Evolutionary conservation across 306 rosid species (phyloP), one percentile per base, ranked within the genome.

Genomic region (Medicago lupulina): DNA sequence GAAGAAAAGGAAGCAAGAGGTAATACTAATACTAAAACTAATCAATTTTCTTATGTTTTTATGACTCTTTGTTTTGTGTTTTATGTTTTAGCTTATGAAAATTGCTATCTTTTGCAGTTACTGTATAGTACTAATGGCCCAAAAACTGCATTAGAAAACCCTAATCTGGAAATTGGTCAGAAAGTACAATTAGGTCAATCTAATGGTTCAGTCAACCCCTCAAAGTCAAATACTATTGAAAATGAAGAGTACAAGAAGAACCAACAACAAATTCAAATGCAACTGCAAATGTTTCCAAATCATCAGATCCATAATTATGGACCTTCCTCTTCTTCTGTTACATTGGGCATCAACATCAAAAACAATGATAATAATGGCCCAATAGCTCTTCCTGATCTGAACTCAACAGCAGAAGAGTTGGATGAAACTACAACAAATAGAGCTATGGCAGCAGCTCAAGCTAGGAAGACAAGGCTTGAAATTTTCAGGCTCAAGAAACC

Each of bases 351-450:
- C 31, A 28, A 28, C 15, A 23, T 31, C 38, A 34, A 4, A 7
- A 43, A 40, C 34, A 41, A 36, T 6, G 36, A 21, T 25, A 4
- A 11, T 2, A 40, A 13, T 38, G 79, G 70, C 34, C 82, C 80
- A 54, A 39, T 12, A 4, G 76, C 75, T 43, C 51, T 86, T 76
- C 88, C 83, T 6, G 93, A 87, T 82, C 84, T 87, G 9, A 87
- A 88, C 76, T 9, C 71, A 28, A 19, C 76, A 1, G 4, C 9
- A 0, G 84, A 80, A 19, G 87, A 79, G 18, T 11, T 44, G 4
- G 85, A 88, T 79, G 31, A 34, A 31, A 41, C 8, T 31, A 4
- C 39, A 51, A 60, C 21, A 18, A 66, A 82, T 0, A 54, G 31
- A 54, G 60, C 7, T 54, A 18, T 54, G 3, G 13, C 4, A 54